Evolutionary conservation across 1,284 basidiomycete species (phyloP), one percentile per base, ranked within the genome.

Genomic region (Cryptococcus deneoformans): DNA sequence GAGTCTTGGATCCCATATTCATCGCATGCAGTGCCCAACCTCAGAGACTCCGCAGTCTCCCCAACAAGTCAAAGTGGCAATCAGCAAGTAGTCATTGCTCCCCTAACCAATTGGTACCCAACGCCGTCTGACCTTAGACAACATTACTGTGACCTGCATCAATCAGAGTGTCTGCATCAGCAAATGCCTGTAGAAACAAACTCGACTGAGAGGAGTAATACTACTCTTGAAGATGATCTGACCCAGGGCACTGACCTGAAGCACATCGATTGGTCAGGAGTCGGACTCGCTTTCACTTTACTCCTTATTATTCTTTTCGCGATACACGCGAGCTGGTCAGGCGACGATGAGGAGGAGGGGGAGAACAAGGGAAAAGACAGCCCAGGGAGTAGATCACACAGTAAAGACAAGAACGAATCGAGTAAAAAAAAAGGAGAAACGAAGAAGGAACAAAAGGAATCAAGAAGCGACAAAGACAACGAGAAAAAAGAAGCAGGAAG

Each of bases 271-370:
- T 42, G 59, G 36, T 49, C 63, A 9, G 65, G 65, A 5, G 24
- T 58, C 35, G 63, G 53, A 37, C 47, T 57, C 42, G 61, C 63
- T 29, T 24, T 69, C 34, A 11, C 66, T 40, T 35, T 66, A 42
- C 29, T 68, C 44, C 40, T 68, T 24, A 45, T 69, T 44, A 48
- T 69, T 45, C 34, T 66, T 36, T 46, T 68, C 40, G 57, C 57
- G 1, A 49, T 67, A 16, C 60, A 67, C 52, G 48, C 55, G 9
- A 58, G 65, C 1, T 66, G 64, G 64, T 29, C 38, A 14, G 43
- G 50, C 2, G 53, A 36, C 24, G 45, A 14, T 40, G 50, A 2
- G 53, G 35, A n/a, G 47, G 24, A 1, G 12, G 35, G 35, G 42
- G 54, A 51, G 5, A 29, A 10, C 4, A 36, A 49, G 10, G 20